Base-by-base conservation (phyloP, 1,284 basidiomycete genomes). In the Boletus smithii region DNA sequence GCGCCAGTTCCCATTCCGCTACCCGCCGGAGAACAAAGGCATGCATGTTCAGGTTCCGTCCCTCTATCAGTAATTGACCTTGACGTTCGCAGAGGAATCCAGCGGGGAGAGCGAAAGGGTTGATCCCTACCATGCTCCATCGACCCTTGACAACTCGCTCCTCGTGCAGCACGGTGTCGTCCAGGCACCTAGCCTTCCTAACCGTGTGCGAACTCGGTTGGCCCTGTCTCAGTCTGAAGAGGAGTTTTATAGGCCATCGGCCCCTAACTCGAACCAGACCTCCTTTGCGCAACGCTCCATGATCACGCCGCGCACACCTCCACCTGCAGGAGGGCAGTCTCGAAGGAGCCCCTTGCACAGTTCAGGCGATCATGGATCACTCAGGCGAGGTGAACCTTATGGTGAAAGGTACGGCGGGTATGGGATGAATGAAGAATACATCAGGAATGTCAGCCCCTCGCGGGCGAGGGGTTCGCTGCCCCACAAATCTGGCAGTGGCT, bases 1-100 rank as follows among this genome's bases (percentile, higher is more conserved):
- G 54, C 32, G 45, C 31, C 11, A 42, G 2, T 42, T 23, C 17
- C 50, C 61, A 1, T 58, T 63, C 37, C 33, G 33, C 29, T 10
- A 39, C 27, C 14, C 14, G 4, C 0, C 20, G 1, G 42, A 45
- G 5, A 22, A 36, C 3, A 35, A 42, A 16, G 46, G 58, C 48
- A 16, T 29, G 33, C 8, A 6, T 29, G 23, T 24, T 24, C 8
- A 2, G 8, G 6, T 20, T 16, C 4, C 8, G 8, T 34, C 8
- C 4, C 5, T 18, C 10, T 29, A 2, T 11, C 13, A 10, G 4
- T 10, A 7, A 36, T 11, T 38, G 24, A 62, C 24, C 30, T 31
- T 1, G 31, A 13, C 6, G 3, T 22, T 17, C 8, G 8, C 24
- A 61, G 57, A 22, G 16, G 11, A 32, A 20, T 6, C n/a, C 17